phyloP scores from a whole-genome alignment of 2,329 filamentous ascomycete species.

The Coniochaeta ligniaria region DNA sequence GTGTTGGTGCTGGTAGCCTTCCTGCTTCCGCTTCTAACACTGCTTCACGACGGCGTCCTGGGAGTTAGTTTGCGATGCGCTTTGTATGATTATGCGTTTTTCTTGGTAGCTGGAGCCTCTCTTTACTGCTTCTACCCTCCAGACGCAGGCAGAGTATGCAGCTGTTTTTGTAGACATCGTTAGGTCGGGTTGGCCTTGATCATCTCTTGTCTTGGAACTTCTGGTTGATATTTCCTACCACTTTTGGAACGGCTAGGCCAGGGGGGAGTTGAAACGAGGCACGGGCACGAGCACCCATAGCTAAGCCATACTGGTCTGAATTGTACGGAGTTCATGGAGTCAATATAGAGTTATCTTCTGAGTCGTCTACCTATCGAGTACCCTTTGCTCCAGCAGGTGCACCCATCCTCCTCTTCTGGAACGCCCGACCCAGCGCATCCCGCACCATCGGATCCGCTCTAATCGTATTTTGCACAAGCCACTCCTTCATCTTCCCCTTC shows the following conservation, averaged over 20 bases:
- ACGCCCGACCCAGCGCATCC: constrained; percentile 64
- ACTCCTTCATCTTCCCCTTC: constrained; percentile 70
- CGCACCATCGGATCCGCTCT: constrained; percentile 73
- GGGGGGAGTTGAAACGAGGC: not conserved
- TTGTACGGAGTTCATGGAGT: not conserved
- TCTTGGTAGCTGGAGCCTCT: not conserved
- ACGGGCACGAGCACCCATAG: not conserved
- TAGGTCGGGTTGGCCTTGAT: not conserved
- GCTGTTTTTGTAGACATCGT: not conserved
- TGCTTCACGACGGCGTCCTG: not conserved
- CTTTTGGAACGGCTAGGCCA: not conserved
- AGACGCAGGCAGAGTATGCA: not conserved
- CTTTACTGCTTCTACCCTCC: not conserved
- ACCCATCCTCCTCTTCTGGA: constrained; percentile 55
- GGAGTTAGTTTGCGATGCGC: not conserved
- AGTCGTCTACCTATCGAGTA: constrained; percentile 25
- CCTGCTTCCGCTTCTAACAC: not conserved
- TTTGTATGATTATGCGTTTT: not conserved
- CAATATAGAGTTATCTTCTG: not conserved
- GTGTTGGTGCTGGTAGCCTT: not conserved
- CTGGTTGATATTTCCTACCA: not conserved
- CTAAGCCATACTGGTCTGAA: not conserved
- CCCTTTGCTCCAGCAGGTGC: constrained; percentile 55
- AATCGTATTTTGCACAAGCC: constrained; percentile 81
- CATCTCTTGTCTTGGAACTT: not conserved